Base-by-base conservation (phyloP, 805 yeast species). In the Naumovozyma dairenensis region DNA sequence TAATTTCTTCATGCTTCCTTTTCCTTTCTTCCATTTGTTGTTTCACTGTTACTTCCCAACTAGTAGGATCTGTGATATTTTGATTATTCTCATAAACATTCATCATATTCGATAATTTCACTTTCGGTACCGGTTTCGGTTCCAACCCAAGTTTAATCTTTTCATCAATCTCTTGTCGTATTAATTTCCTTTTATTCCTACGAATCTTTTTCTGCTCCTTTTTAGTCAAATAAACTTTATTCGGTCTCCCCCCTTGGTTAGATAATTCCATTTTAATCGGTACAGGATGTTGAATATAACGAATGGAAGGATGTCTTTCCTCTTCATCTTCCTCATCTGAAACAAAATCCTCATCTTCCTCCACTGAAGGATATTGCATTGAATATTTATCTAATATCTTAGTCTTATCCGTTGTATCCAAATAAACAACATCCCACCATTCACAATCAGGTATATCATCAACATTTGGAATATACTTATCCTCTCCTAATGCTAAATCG, bases 61-160 rank as follows among this genome's bases (percentile, higher is more conserved):
- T 74, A 0, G 97, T 89, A 1, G 98, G 97, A 51, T 92, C 94
- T 38, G 71, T 66, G 31, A 87, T 80, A 5, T 92, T 84, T 37
- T 83, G 93, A 45, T 82, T 75, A 2, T 96, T 83, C 37, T 54
- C 59, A 31, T 81, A 62, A 0, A 85, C 94, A 46, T 71, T 80
- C 86, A 85, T 83, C 56, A 92, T 67, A 52, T 89, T 92, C 28
- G 80, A 73, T 28, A 85, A 63, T 48, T 80, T 83, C 17, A 92
- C 80, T 55, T 89, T 92, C 3, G 96, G 94, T 5, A 80, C 80
- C 0, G 96, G 95, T 4, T 94, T 80, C 0, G 94, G 80, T 30
- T 80, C 83, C 14, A 87, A 59, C 0, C 98, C 98, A 4, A 83
- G 61, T 37, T 77, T 71, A 16, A 87, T 77, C 29, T 80, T 64